Percentiles rank a stretch among this genome's conserved stretches.
Evolutionary conservation across 1,139 yeast genomes (phyloP).

Genomic region (Hansenula lynferdii): DNA sequence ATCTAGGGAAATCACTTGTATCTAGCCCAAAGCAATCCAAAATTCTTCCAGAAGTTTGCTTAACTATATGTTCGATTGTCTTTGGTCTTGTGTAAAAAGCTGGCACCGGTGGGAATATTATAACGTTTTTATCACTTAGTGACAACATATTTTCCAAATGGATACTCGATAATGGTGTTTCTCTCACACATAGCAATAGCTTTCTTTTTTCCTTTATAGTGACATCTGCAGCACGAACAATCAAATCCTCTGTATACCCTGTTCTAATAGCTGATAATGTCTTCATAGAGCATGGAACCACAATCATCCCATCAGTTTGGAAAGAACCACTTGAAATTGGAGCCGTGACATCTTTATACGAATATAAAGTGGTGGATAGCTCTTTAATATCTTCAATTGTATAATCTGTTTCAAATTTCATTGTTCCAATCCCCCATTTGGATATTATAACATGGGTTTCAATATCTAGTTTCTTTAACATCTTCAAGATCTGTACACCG

Average conservation of each 20-base stretch:
- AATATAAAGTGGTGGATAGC: constrained; percentile 15
- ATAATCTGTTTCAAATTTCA: constrained; percentile 22
- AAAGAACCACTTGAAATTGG: constrained; percentile 23
- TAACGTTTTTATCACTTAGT: constrained; percentile 15
- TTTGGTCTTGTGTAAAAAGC: constrained; percentile 22
- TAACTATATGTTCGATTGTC: constrained; percentile 16
- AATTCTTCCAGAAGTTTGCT: constrained; percentile 20
- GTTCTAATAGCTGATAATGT: constrained; percentile 20
- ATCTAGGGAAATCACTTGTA: constrained; percentile 16
- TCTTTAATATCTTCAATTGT: constrained; percentile 12
- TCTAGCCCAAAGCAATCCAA: constrained; percentile 19
- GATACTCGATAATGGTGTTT: constrained; percentile 22
- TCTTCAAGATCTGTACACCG: constrained; percentile 16
- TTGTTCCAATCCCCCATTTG: constrained; percentile 22
- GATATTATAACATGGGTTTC: constrained; percentile 22
- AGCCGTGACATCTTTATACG: constrained; percentile 19
- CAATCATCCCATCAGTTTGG: constrained; percentile 24
- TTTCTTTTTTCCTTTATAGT: constrained; percentile 20
- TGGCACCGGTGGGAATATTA: constrained; percentile 23
- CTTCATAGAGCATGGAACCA: constrained; percentile 24
- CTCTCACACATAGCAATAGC: constrained; percentile 18
- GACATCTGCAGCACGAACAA: constrained; percentile 24
- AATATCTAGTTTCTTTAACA: constrained; percentile 12
- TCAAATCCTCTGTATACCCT: constrained; percentile 22
- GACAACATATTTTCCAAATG: constrained; percentile 22